Evolutionary conservation across 106 monocot species (phyloP).

Genomic region (Xerophyta viscosa): DNA sequence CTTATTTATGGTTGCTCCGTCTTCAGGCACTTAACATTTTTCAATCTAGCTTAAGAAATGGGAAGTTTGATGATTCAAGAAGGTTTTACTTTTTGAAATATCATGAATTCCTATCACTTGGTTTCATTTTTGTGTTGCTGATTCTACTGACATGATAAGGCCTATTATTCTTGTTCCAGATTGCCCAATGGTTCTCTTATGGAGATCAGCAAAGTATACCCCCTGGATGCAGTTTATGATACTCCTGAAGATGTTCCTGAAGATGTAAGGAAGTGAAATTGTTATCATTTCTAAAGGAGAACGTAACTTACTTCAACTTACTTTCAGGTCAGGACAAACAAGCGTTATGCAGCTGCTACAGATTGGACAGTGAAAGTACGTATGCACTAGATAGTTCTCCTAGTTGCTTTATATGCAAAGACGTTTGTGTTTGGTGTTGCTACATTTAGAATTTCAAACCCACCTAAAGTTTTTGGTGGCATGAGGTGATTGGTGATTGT

Average conservation of each 20-base stretch:
- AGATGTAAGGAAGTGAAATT: slow-evolving; percentile 52
- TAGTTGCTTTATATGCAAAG: too few relatives aligned
- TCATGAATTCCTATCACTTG: too few relatives aligned
- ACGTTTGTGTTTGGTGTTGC: too few relatives aligned
- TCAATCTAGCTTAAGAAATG: slow-evolving; percentile 85
- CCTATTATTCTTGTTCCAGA: slow-evolving; percentile 10
- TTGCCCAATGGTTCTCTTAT: slow-evolving; percentile 93
- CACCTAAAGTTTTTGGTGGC: too few relatives aligned
- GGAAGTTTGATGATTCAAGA: slow-evolving; percentile 87
- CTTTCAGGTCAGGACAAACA: slow-evolving; percentile 72
- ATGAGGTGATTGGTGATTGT: too few relatives aligned
- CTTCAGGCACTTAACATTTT: slow-evolving; percentile 90
- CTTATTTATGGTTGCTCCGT: slow-evolving; percentile 4
- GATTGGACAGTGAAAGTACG: slow-evolving; percentile 95
- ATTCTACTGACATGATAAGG: too few relatives aligned
- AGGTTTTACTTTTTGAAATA: slow-evolving; percentile 15
- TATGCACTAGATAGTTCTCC: too few relatives aligned
- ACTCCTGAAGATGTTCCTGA: slow-evolving; percentile 44
- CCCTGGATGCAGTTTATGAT: slow-evolving; percentile 90
- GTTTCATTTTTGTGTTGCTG: too few relatives aligned
- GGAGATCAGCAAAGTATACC: slow-evolving; percentile 87
- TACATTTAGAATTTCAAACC: too few relatives aligned
- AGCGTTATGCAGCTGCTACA: slow-evolving; percentile 76
- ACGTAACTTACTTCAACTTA: not conserved
- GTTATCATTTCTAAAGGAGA: too few relatives aligned